Evolutionary conservation across 1,139 yeast species (phyloP).

Genomic region (Blastobotrys serpentis): DNA sequence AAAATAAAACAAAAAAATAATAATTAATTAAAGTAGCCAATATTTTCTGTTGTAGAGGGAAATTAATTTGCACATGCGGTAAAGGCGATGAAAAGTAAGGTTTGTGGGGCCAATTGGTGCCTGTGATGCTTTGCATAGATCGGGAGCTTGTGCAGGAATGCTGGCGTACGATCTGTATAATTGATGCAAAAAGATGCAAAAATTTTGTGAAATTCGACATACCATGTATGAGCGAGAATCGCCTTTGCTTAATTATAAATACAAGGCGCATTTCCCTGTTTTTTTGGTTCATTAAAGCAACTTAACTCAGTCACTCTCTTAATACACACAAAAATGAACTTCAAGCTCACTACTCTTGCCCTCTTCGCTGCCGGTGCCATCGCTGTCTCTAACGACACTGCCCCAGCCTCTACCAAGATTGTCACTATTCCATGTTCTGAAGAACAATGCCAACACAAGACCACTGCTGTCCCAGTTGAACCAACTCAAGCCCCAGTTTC

Average conservation of each 20-base stretch:
- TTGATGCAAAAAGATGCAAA: neutral
- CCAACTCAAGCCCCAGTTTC: neutral
- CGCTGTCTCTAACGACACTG: conserved; percentile 6
- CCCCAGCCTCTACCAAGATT: conserved; percentile 5
- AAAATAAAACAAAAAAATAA: no score
- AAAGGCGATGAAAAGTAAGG: no score
- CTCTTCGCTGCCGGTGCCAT: conserved; percentile 4
- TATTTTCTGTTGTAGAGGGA: no score
- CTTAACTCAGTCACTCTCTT: neutral
- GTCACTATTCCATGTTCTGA: conserved; percentile 8
- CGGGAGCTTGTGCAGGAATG: neutral
- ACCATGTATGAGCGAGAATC: neutral
- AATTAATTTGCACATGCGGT: no score
- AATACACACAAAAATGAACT: conserved; percentile 1
- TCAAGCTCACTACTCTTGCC: conserved; percentile 4
- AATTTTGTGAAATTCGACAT: neutral
- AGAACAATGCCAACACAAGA: conserved; percentile 7
- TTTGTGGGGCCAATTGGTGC: neutral
- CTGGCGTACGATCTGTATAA: neutral
- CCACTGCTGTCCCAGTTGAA: neutral
- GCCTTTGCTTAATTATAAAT: neutral
- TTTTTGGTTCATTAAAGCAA: no score
- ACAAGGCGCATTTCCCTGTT: neutral
- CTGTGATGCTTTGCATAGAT: neutral
- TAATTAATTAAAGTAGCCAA: no score